These are phyloP conservation scores for Colletotrichum limetticola DNA, from an alignment of 2,329 filamentous ascomycete genomes.

Conservation along the genomic window DNA sequence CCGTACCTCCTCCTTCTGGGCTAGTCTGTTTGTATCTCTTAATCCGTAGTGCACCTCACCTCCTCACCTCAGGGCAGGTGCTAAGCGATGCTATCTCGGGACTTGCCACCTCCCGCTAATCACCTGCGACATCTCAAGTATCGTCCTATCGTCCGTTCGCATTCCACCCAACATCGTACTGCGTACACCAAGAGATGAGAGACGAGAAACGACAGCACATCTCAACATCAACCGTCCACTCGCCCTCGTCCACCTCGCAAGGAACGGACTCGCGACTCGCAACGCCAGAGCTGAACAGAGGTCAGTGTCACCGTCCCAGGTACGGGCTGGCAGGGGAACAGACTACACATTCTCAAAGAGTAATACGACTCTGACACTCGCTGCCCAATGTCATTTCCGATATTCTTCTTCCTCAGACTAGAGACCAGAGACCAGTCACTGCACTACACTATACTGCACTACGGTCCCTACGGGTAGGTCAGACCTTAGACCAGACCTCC, in stretches of 20 bases:
- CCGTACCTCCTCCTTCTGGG: too few relatives aligned
- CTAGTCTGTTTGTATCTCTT: too few relatives aligned
- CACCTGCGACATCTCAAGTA: constrained; percentile 24
- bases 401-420: background rate
- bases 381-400: background rate
- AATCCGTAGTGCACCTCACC: too few relatives aligned
- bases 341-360: background rate
- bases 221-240: background rate
- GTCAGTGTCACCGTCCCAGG: background rate
- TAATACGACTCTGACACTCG: background rate
- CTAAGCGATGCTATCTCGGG: background rate
- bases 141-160: constrained; percentile 30
- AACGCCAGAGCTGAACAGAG: background rate
- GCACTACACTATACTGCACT: too few relatives aligned
- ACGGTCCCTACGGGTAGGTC: too few relatives aligned
- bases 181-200: background rate
- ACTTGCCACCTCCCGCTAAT: background rate
- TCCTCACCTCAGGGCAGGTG: too few relatives aligned
- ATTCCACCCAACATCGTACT: background rate
- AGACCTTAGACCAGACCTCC: background rate
- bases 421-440: background rate
- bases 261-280: background rate
- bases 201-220: background rate
- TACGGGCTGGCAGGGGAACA: background rate
- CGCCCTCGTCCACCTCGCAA: background rate